Percentiles rank a stretch among this genome's conserved stretches.
These are phyloP conservation scores for Termitomyces sp. DNA, from an alignment of 768 basidiomycete species.

Conservation along the genomic window DNA sequence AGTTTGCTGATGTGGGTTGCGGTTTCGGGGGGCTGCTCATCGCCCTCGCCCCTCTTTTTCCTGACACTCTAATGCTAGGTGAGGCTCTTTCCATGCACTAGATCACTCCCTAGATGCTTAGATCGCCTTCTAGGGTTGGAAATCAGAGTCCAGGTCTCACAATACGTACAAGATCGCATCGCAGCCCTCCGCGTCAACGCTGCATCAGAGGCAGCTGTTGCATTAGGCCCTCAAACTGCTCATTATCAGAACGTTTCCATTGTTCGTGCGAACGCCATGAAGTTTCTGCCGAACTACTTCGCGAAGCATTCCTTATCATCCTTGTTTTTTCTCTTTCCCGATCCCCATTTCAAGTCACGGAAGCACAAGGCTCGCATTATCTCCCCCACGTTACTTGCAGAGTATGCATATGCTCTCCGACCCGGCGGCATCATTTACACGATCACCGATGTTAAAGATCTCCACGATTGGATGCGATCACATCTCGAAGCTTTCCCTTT, in stretches of 20 bases:
- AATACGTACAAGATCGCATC: constrained; percentile 94
- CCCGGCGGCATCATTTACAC: constrained; percentile 97
- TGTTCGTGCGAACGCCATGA: constrained; percentile 97
- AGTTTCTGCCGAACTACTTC: constrained; percentile 97
- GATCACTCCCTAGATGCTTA: neutral
- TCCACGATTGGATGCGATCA: constrained; percentile 92
- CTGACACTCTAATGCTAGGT: constrained; percentile 93
- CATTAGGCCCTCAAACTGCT: constrained; percentile 20
- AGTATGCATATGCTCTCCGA: constrained; percentile 90
- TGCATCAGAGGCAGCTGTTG: constrained; percentile 31
- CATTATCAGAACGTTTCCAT: constrained; percentile 88
- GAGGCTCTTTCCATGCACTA: constrained; percentile 20
- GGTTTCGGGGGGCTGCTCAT: constrained; percentile 95
- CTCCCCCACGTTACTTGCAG: constrained; percentile 93
- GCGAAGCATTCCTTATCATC: constrained; percentile 84
- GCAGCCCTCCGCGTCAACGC: constrained; percentile 78
- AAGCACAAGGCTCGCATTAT: constrained; percentile 99
- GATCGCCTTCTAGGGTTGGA: constrained; percentile 71
- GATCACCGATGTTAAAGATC: constrained; percentile 92
- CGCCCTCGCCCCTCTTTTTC: constrained; percentile 83
- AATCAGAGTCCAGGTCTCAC: constrained; percentile 93
- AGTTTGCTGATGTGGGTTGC: constrained; percentile 96
- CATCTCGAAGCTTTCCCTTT: constrained; percentile 87
- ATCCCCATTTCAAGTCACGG: constrained; percentile 96
- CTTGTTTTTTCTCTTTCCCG: constrained; percentile 97